Percentiles rank a stretch among this genome's conserved stretches.
These are phyloP conservation scores for Nymphaea colorata DNA, from an alignment of 164 flowering plant genomes.

Conservation along the genomic window DNA sequence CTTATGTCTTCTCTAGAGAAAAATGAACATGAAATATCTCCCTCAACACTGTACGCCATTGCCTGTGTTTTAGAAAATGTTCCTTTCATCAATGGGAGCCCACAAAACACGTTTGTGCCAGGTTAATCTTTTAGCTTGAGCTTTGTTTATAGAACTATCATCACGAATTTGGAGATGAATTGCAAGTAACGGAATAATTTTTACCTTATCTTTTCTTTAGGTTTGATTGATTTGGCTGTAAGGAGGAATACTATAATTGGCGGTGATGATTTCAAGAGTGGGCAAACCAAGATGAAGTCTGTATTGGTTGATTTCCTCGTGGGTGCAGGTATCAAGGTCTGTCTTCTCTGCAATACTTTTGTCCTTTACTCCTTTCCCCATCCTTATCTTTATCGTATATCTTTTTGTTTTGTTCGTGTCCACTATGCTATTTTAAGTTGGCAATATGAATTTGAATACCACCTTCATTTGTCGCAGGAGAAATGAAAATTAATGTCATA, in stretches of 20 bases:
- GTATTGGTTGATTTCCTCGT: constrained; percentile 96
- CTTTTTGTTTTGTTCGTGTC: no score
- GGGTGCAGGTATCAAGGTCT: constrained; percentile 96
- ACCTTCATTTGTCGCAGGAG: no score
- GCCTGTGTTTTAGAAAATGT: constrained; percentile 85
- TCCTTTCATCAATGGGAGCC: constrained; percentile 98
- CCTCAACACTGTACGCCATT: constrained; percentile 80
- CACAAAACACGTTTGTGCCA: constrained; percentile 99
- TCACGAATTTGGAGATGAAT: no score
- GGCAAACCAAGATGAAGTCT: constrained; percentile 99
- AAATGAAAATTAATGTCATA: no score
- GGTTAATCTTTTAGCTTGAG: constrained; percentile 20
- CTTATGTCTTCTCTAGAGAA: constrained; percentile 70
- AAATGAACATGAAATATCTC: constrained; percentile 86
- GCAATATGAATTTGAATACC: no score
- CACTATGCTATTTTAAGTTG: no score
- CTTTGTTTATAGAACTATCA: not conserved
- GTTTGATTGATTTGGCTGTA: constrained; percentile 87
- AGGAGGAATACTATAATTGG: constrained; percentile 77
- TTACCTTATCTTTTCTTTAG: constrained; percentile 13
- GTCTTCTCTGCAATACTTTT: not conserved
- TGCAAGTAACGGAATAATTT: no score
- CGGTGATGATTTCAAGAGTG: constrained; percentile 99
- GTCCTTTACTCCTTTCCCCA: not conserved
- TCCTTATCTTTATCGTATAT: no score